phyloP scores from a whole-genome alignment of 352 stramenopile genomes.

The Phytophthora meadii region DNA sequence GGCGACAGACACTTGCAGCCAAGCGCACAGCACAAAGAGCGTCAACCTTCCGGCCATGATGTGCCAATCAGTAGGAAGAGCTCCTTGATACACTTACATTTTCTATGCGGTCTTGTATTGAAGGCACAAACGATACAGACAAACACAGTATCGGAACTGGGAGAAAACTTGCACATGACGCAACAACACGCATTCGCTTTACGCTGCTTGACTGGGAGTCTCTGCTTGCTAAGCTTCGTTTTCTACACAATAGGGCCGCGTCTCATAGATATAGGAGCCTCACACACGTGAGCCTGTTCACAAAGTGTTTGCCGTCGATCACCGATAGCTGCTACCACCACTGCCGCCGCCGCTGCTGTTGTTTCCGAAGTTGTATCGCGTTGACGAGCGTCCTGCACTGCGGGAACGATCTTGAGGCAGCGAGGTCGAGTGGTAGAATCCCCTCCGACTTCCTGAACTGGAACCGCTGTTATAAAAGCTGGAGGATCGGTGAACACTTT shows the following conservation, averaged over 20 bases:
- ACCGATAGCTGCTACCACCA: constrained; percentile 38
- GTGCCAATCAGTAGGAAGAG: too few species aligned
- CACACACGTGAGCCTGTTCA: constrained; percentile 16
- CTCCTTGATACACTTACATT: too few species aligned
- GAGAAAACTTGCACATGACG: constrained; percentile 19
- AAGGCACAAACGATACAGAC: too few species aligned
- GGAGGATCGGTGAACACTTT: constrained; percentile 41
- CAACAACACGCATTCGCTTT: constrained; percentile 31
- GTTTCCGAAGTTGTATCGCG: constrained; percentile 44
- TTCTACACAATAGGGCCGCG: constrained; percentile 45
- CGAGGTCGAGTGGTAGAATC: constrained; percentile 60
- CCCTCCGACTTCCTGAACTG: constrained; percentile 30
- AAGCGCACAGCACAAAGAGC: constrained; percentile 20
- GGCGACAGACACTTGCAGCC: constrained; percentile 4
- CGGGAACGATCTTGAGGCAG: constrained; percentile 63
- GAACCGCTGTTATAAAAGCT: constrained; percentile 50
- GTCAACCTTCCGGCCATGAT: constrained; percentile 1
- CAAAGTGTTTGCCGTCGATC: constrained; percentile 17
- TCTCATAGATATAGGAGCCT: constrained; percentile 46
- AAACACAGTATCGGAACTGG: background rate
- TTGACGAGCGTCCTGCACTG: constrained; percentile 51
- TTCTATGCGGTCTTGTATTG: too few species aligned
- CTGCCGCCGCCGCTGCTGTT: constrained; percentile 32
- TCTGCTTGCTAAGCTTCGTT: constrained; percentile 27
- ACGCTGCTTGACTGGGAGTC: constrained; percentile 18